Percentiles rank a stretch among this genome's conserved stretches.
These are phyloP conservation scores for Crithidia expoeki DNA, from an alignment of 208 protist genomes.

Conservation along the genomic window DNA sequence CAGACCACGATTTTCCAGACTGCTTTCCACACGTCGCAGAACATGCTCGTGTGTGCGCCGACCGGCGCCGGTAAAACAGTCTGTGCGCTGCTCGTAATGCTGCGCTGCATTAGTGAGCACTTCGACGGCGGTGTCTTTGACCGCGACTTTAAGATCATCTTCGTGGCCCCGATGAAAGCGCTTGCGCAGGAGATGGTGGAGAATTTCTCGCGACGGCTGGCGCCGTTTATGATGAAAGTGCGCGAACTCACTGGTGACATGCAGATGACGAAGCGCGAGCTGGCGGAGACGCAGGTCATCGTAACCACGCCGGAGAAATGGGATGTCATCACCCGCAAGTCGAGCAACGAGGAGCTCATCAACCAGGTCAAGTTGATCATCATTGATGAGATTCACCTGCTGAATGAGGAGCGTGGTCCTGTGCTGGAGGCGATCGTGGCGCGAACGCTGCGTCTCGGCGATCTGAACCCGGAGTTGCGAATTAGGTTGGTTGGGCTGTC, in stretches of 20 bases:
- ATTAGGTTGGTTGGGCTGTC: slow-evolving; percentile 97
- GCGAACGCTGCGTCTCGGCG: slow-evolving; percentile 94
- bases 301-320: slow-evolving; percentile 99
- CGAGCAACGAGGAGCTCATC: slow-evolving; percentile 93
- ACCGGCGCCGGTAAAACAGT: slow-evolving; percentile 99
- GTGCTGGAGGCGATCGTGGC: slow-evolving; percentile 99
- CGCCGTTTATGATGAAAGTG: slow-evolving; percentile 91
- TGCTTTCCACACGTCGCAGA: slow-evolving; percentile 98
- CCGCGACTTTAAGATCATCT: slow-evolving; percentile 98
- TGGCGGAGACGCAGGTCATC: slow-evolving; percentile 98
- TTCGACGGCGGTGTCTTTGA: slow-evolving; percentile 83
- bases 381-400: slow-evolving; percentile 99
- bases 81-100: slow-evolving; percentile 96
- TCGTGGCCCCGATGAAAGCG: slow-evolving; percentile 99
- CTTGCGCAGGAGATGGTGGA: slow-evolving; percentile 98
- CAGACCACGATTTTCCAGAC: slow-evolving; percentile 96
- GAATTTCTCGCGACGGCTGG: slow-evolving; percentile 95
- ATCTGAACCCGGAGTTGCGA: slow-evolving; percentile 88
- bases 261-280: slow-evolving; percentile 97
- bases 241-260: slow-evolving; percentile 99
- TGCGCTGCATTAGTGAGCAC: slow-evolving; percentile 94
- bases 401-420: slow-evolving; percentile 98
- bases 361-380: slow-evolving; percentile 95
- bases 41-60: slow-evolving; percentile 99
- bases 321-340: slow-evolving; percentile 99